Evolutionary conservation across 306 rosid species (phyloP), one percentile per base, ranked within the genome.

Genomic region (Ormosia emarginata): DNA sequence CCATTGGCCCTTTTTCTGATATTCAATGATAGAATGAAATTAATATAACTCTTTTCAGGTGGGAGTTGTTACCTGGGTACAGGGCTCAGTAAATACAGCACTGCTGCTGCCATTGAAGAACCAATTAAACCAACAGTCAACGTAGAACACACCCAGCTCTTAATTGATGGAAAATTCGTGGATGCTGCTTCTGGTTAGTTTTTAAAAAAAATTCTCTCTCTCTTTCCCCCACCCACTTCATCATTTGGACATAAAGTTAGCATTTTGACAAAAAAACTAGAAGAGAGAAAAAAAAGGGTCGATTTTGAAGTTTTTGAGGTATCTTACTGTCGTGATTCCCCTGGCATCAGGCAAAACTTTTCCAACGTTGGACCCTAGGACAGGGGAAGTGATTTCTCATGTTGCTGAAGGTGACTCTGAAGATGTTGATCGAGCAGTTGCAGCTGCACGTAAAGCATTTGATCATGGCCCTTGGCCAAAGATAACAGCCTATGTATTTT

Each of bases 381-480:
- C 94, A 15, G 98, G 97, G 55, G 88, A 89, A 15, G 87, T 81
- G 74, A 93, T 93, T 77, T 89, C 98, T 57, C 80, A 90, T 64
- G 86, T 92, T 58, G 86, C 97, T 40, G 98, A 91, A 86, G 98
- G 93, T 40, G 92, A 90, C 24, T 66, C 75, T 63, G 93, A 84
- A 82, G 98, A 93, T 80, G 64, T 91, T 39, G 83, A 93, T 84
- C 75, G 91, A 34, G 98, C 98, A 36, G 94, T 90, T 71, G 81
- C 82, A 14, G 91, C 91, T 64, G 98, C 98, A 2, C 90, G 97
- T 9, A 90, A 82, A 81, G 98, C 98, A 41, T 93, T 93, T 33
- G 97, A 91, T 64, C 90, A 89, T 61, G 98, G 93, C 64, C 97
- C 98, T 43, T 93, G 98, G 98, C 94, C 97, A 24, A 93, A 36